Evolutionary conservation across 495 filamentous ascomycete species (phyloP).

Genomic region (Neurospora cerealis): DNA sequence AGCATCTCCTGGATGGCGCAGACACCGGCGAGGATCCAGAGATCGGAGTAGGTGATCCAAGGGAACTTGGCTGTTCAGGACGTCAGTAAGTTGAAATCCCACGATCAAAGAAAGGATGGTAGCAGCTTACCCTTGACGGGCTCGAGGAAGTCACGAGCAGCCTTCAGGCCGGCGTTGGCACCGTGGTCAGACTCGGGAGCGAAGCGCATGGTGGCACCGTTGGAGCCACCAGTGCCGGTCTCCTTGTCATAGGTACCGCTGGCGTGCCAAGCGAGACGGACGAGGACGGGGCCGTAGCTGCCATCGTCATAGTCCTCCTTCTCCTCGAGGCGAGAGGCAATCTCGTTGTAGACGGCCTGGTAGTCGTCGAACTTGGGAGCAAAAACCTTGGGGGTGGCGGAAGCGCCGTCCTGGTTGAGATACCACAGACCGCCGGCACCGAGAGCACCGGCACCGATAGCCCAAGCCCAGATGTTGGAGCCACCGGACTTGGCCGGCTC

Average conservation of each 20-base stretch:
- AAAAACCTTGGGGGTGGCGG: constrained; percentile 48
- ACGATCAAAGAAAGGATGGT: background rate
- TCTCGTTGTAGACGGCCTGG: constrained; percentile 88
- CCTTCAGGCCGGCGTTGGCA: constrained; percentile 84
- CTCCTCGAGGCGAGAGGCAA: constrained; percentile 70
- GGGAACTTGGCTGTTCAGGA: constrained; percentile 59
- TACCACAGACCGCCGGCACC: constrained; percentile 57
- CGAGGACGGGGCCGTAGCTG: constrained; percentile 82
- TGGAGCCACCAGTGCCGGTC: constrained; percentile 85
- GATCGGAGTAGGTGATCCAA: constrained; percentile 93
- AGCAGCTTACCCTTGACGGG: constrained; percentile 61
- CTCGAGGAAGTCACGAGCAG: constrained; percentile 85
- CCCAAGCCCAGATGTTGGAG: constrained; percentile 28
- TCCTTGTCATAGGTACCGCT: constrained; percentile 82
- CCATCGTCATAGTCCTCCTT: constrained; percentile 95
- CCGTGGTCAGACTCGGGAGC: constrained; percentile 84
- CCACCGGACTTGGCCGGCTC: constrained; percentile 50
- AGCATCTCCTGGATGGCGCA: constrained; percentile 90
- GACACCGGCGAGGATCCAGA: constrained; percentile 88
- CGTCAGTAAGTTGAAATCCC: constrained; percentile 21
- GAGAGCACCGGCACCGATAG: constrained; percentile 44
- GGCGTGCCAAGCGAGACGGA: constrained; percentile 81
- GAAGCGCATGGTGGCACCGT: constrained; percentile 98
- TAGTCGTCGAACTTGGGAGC: constrained; percentile 77
- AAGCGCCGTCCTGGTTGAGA: constrained; percentile 37